Base-by-base conservation (phyloP, 805 yeast species). In the Vanderwaltozyma verrucispora region DNA sequence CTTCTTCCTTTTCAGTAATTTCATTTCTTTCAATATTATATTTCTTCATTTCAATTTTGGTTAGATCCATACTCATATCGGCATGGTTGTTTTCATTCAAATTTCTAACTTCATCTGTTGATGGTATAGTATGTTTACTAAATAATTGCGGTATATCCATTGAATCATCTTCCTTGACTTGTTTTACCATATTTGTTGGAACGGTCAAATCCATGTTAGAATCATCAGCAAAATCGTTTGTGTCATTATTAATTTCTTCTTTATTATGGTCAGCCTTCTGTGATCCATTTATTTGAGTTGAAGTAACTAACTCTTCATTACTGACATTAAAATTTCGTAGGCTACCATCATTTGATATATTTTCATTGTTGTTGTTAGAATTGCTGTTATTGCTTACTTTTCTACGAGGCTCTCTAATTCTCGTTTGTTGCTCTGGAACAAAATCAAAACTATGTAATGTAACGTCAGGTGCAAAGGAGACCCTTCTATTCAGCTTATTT, bases 401-500 rank as follows among this genome's bases (percentile, higher is more conserved):
- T 20, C 56, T 32, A 33, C 54, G 40, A 2, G 56, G 56, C 33
- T 49, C 51, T 26, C 49, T 34, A 9, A 42, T 30, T 24, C 30
- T 40, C 5, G 36, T 4, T 15, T 36, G 27, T 13, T 37, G 38
- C 35, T 50, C 50, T 11, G 67, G 62, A 11, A 59, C 51, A 28
- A 63, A 57, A 34, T 62, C 76, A 46, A 69, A 67, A 49, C 75
- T 72, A 49, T 77, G 83, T 29, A 78, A 63, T 3, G 81, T 77
- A 0, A 77, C 84, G 46, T 77, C 83, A 1, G 82, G 82, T 1
- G 88, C 88, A 64, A 82, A 82, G 4, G 86, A 77, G 5, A 82
- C 89, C 19, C 89, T 59, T 40, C 89, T 43, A 28, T 44, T 49
- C 4, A 35, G 35, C 36, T 42, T 54, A n/a, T 24, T 32, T 24